Base-by-base conservation (phyloP, 2,329 filamentous ascomycete species). In the Grosmannia penicillata region DNA sequence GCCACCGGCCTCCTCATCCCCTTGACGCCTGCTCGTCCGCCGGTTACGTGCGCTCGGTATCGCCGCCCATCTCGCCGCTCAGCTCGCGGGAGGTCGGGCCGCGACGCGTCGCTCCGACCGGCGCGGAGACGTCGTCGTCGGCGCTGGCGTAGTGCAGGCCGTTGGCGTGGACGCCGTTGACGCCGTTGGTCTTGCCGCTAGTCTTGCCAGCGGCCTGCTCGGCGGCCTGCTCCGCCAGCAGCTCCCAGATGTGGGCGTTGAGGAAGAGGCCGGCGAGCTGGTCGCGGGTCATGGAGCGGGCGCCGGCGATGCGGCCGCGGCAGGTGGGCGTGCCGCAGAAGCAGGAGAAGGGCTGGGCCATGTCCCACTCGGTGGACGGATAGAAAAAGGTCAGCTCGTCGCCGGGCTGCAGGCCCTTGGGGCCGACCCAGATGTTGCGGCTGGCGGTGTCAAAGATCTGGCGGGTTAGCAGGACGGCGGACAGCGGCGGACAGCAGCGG, bases 301-400 rank as follows among this genome's bases (percentile, higher is more conserved):
- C 79, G 14, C 79, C 79, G 31, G 59, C 55, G 45, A 84, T 80
- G 45, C 56, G 63, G 14, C 77, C 76, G 37, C 66, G 65, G 57
- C 79, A 84, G 17, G 60, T 58, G 0, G 60, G 47, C 5, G 62
- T 63, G 44, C 65, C 63, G 53, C 79, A 84, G 42, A 69, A 60
- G 53, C 79, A 84, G 43, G 69, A 58, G 52, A 84, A 84, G 4
- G 75, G 67, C 60, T 83, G 78, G 24, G 73, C 72, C 78, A 84
- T 82, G 50, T 64, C 51, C 77, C 77, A 84, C 57, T 84, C 79
- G 2, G 78, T 82, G 38, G 75, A 81, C 4, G 79, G 78, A 49
- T 84, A 84, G 58, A 83, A 84, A 60, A 82, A 84, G 38, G 72
- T 75, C 33, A 78, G 60, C 51, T 78, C 73, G 43, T 78, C 68